Evolutionary conservation across 2,329 filamentous ascomycete species (phyloP), one percentile per base, ranked within the genome.

Genomic region (Colletotrichum falcatum): DNA sequence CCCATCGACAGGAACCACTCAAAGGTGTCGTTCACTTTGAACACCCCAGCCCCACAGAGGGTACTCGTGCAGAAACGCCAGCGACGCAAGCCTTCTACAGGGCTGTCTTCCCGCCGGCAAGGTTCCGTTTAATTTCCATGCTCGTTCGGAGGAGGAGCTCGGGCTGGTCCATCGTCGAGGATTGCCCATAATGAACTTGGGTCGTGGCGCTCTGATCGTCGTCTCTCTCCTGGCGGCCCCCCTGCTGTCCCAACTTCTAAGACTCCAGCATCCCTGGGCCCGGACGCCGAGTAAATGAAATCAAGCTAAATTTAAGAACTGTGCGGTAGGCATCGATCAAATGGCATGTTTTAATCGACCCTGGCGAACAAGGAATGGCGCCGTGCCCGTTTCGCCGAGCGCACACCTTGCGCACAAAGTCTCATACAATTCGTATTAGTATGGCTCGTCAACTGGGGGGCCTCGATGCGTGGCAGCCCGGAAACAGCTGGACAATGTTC

Each of bases 291-390:
- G 16, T 66, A 28, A 61, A 26, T 42, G 7, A 60, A 37, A 12
- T 4, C 12, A 46, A 23, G 23, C 16, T 42, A 44, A 44, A 44
- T n/a, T 20, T 42, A n/a, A 46, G 20, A 42, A 42, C 7, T n/a
- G n/a, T 42, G 33, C 35, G 28, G 49, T 62, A 60, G 46, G 63
- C 44, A 66, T 70, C 63, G 62, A 61, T 66, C 49, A 63, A 66
- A 16, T 35, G 42, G n/a, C 16, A 56, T 23, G 42, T 35, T 58
- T 44, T 26, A 53, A 68, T 37, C 42, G 51, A 44, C 60, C 65
- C 60, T 14, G 56, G 60, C 44, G n/a, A 44, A 44, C 20, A 58
- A 35, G n/a, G 20, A 23, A 46, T 46, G 44, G 44, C n/a, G 35
- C 12, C n/a, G n/a, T 35, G 30, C 23, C 18, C 37, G 35, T 46